phyloP scores from a whole-genome alignment of 2,329 filamentous ascomycete genomes.

The Nemania sp. region DNA sequence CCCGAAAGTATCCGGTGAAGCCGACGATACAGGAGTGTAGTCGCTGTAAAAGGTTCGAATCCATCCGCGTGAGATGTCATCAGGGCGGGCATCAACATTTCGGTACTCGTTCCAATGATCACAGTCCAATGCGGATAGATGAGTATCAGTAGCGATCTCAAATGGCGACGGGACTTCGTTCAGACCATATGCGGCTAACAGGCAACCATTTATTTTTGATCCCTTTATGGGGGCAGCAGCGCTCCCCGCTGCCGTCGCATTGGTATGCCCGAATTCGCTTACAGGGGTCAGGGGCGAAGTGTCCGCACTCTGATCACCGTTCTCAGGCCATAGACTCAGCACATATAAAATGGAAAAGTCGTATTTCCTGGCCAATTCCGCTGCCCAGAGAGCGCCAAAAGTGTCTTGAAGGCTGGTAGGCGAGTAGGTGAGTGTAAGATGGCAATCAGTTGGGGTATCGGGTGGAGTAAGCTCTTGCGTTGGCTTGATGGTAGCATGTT shows the following conservation, averaged over 20 bases:
- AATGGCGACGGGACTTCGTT: constrained; percentile 29
- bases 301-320: constrained; percentile 20
- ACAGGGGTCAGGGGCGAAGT: constrained; percentile 12
- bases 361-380: constrained; percentile 59
- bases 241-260: neutral
- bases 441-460: constrained; percentile 35
- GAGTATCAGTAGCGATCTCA: constrained; percentile 28
- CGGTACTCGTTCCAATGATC: constrained; percentile 31
- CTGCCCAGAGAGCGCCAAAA: constrained; percentile 58
- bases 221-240: neutral
- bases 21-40: constrained; percentile 8
- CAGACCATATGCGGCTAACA: constrained; percentile 31
- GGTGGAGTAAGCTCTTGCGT: constrained; percentile 35
- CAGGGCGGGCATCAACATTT: constrained; percentile 22
- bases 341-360: constrained; percentile 64
- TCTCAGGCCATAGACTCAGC: constrained; percentile 60
- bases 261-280: neutral
- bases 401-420: constrained; percentile 50
- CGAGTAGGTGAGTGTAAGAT: constrained; percentile 51
- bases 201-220: constrained; percentile 22
- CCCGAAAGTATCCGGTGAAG: neutral
- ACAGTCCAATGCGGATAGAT: constrained; percentile 25
- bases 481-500: constrained; percentile 21
- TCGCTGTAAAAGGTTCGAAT: constrained; percentile 28
- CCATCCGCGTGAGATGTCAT: constrained; percentile 31